Evolutionary conservation across 2,329 filamentous ascomycete genomes (phyloP).

Genomic region (Fusarium hostae): DNA sequence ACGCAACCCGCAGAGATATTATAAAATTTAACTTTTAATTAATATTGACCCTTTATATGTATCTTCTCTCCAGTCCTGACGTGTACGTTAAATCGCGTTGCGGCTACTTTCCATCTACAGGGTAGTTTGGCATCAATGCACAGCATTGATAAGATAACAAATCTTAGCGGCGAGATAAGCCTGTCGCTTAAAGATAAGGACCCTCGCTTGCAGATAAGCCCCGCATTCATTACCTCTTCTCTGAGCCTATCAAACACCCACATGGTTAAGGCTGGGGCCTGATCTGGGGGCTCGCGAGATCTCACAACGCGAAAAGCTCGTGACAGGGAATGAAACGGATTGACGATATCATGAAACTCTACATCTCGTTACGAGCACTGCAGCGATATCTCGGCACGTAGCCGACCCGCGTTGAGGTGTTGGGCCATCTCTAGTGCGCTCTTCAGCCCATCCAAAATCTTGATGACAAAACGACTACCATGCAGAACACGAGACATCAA

Average conservation of each 20-base stretch:
- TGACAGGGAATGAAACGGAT: background rate
- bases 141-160: background rate
- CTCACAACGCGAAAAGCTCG: too few species aligned
- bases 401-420: background rate
- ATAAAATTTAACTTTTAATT: background rate
- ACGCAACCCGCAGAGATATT: background rate
- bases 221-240: background rate
- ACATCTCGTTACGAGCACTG: background rate
- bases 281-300: background rate
- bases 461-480: background rate
- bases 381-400: background rate
- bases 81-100: fast-evolving
- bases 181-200: background rate
- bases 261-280: background rate
- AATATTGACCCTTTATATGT: fast-evolving
- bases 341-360: background rate
- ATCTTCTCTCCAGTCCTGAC: fast-evolving
- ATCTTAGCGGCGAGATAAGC: fast-evolving
- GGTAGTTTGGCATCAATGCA: background rate
- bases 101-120: background rate
- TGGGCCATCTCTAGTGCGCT: background rate
- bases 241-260: background rate
- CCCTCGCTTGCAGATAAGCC: background rate
- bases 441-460: background rate
- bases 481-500: background rate